Base-by-base conservation (phyloP, 306 rosid species). In the Gillenia trifoliata region DNA sequence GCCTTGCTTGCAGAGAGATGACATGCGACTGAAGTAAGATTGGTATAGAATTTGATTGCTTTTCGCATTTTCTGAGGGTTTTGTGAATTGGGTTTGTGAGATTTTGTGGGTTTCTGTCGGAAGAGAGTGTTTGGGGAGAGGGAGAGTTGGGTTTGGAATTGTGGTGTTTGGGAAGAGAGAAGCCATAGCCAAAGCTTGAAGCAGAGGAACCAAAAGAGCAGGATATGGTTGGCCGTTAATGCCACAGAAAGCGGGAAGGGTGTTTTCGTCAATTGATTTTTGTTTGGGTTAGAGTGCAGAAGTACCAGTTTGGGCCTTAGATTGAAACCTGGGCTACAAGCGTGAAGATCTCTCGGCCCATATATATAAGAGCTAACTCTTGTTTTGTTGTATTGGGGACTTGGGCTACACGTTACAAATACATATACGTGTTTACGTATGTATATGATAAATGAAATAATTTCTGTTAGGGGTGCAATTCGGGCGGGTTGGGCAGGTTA, bases 1-100 rank as follows among this genome's bases (percentile, higher is more conserved):
- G 47, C 88, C 83, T 65, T 86, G 74, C 83, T 88, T 90, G 85
- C 89, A 89, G 20, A 89, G 88, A 10, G 81, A 66, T 31, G 92
- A 86, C 60, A 88, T 61, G 19, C 54, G 71, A 75, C 29, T 66
- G 50, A 81, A 78, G 79, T 73, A 68, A 49, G 94, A 85, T 55
- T 80, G 75, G 71, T 74, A 65, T 20, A 55, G 73, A 76, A 66
- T 38, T 38, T 64, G 85, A 77, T 11, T 59, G 13, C 11, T 68
- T 64, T 38, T 31, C 25, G 74, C 66, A 78, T 65, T 66, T 38
- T 69, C 76, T 57, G 61, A 59, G 10, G 25, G 80, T 11, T 79
- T 87, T 20, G 83, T 2, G 65, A 77, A 56, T 3, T 77, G 86
- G 60, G 79, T 77, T 5, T 82, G 73, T 3, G 81, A 36, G 70